Percentiles rank a stretch among this genome's conserved stretches.
Evolutionary conservation across 2,329 filamentous ascomycete genomes (phyloP).

Genomic region (Alternaria angustiovoidea): DNA sequence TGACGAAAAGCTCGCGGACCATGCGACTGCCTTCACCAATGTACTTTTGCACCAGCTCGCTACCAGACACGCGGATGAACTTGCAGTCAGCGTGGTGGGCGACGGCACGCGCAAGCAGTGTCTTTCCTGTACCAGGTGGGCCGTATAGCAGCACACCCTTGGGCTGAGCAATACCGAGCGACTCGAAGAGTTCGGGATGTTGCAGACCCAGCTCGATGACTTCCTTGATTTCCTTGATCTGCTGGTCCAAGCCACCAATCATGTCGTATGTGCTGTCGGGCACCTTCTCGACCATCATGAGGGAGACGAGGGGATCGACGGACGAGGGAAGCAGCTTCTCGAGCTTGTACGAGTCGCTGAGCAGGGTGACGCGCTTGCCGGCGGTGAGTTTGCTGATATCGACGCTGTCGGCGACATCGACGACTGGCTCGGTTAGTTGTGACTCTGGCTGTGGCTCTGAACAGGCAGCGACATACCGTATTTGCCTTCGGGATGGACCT

Average conservation of each 20-base stretch:
- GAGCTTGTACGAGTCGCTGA: slow-evolving; percentile 98
- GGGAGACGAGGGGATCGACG: slow-evolving; percentile 95
- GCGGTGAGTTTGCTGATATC: slow-evolving; percentile 95
- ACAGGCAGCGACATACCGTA: slow-evolving; percentile 72
- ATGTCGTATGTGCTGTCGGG: slow-evolving; percentile 99
- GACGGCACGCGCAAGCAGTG: slow-evolving; percentile 90
- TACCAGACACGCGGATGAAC: slow-evolving; percentile 96
- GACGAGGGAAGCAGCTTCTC: slow-evolving; percentile 98
- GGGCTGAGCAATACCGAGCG: slow-evolving; percentile 96
- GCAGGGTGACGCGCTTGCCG: slow-evolving; percentile 94
- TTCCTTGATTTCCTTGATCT: slow-evolving; percentile 99
- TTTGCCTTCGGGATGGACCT: slow-evolving; percentile 99
- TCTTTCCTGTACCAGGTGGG: slow-evolving; percentile 96
- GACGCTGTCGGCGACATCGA: slow-evolving; percentile 93
- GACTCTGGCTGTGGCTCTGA: no score
- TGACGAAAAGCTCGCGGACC: slow-evolving; percentile 98
- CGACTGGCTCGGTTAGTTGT: slow-evolving; percentile 67
- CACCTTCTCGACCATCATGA: slow-evolving; percentile 99
- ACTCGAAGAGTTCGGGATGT: slow-evolving; percentile 98
- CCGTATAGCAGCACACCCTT: slow-evolving; percentile 98
- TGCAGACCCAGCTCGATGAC: slow-evolving; percentile 98
- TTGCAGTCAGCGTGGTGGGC: slow-evolving; percentile 99
- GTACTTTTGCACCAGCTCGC: slow-evolving; percentile 98
- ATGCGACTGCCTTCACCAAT: slow-evolving; percentile 98
- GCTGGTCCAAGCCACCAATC: slow-evolving; percentile 98